These are phyloP conservation scores for Cardamine chenopodiifolia DNA, from an alignment of 345 rosid species.

Conservation along the genomic window DNA sequence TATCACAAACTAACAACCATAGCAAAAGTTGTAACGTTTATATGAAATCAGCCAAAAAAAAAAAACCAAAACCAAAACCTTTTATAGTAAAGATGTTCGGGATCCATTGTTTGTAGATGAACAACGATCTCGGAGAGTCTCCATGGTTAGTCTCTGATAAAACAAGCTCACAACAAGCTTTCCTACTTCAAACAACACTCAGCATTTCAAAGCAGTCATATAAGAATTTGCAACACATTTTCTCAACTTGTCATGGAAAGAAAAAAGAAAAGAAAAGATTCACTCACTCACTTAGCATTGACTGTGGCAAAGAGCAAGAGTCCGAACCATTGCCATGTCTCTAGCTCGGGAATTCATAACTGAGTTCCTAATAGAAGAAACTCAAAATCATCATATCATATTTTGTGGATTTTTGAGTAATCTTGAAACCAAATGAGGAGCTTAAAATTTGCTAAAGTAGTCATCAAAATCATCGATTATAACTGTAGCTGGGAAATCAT, in stretches of 20 bases:
- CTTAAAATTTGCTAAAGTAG: slow-evolving; percentile 63
- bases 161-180: slow-evolving; percentile 54
- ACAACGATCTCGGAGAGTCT: slow-evolving; percentile 68
- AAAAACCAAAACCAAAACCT: slow-evolving; percentile 46
- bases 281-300: slow-evolving; percentile 61
- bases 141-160: slow-evolving; percentile 74
- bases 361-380: slow-evolving; percentile 46
- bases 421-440: slow-evolving; percentile 10
- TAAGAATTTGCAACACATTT: background rate
- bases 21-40: background rate
- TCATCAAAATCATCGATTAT: slow-evolving; percentile 82
- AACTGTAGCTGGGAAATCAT: slow-evolving; percentile 55
- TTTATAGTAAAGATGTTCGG: slow-evolving; percentile 54
- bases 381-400: background rate
- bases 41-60: background rate
- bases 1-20: background rate
- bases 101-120: slow-evolving; percentile 81
- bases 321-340: slow-evolving; percentile 78
- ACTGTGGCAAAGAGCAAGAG: slow-evolving; percentile 69
- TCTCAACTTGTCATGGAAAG: background rate
- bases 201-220: background rate
- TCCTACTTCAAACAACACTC: slow-evolving; percentile 45
- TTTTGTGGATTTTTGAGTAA: background rate
- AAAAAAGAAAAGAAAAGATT: no score
- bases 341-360: slow-evolving; percentile 70